These are phyloP conservation scores for Globisporangium mamillatum DNA, from an alignment of 352 stramenopile genomes.

Conservation along the genomic window DNA sequence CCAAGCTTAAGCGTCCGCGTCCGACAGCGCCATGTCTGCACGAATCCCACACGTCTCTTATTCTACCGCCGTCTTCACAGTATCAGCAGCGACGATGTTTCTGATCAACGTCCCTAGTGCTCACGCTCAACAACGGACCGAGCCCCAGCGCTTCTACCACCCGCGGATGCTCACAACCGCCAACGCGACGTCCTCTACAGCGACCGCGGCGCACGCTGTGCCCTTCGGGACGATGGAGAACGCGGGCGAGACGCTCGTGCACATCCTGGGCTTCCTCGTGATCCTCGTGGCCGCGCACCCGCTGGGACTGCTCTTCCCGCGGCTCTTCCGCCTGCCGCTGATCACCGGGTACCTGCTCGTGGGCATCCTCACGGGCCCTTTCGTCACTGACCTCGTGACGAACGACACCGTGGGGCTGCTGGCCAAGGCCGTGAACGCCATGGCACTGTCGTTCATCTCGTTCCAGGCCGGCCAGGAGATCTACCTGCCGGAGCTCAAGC, in stretches of 20 bases:
- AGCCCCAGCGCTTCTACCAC: background rate
- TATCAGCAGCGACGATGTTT: background rate
- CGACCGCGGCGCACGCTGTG: background rate
- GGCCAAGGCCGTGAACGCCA: background rate
- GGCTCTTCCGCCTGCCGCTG: background rate
- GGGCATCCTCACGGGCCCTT: background rate
- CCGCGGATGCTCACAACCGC: background rate
- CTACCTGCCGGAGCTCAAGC: background rate
- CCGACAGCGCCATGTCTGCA: background rate
- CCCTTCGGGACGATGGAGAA: constrained; percentile 4
- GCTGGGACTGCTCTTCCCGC: background rate
- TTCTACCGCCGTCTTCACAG: background rate
- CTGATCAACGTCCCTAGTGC: background rate
- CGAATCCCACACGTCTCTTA: background rate
- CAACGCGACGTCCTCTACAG: background rate
- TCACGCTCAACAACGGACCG: background rate
- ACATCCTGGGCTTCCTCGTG: background rate
- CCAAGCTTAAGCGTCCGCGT: background rate
- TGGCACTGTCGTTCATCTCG: background rate
- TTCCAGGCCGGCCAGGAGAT: background rate
- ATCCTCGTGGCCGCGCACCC: background rate
- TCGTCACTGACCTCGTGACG: background rate
- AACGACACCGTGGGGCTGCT: background rate
- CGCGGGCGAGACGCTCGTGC: background rate
- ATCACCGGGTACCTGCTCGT: background rate